These are phyloP conservation scores for Blastomyces silverae DNA, from an alignment of 2,329 filamentous ascomycete genomes.

Conservation along the genomic window DNA sequence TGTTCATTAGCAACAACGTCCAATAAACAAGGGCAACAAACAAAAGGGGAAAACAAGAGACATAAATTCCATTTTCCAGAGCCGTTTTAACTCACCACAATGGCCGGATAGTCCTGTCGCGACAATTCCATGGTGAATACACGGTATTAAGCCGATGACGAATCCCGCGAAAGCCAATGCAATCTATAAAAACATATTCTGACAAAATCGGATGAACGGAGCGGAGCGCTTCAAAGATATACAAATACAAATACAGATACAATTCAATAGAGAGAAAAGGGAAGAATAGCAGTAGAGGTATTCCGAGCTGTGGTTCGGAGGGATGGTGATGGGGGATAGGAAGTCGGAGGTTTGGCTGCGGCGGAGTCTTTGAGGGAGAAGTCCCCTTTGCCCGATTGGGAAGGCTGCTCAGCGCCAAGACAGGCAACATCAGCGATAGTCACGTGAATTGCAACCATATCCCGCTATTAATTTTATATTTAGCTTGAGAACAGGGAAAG, in stretches of 20 bases:
- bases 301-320: background rate
- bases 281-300: too few species aligned
- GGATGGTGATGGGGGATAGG: background rate
- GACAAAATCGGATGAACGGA: background rate
- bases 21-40: background rate
- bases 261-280: background rate
- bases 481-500: background rate
- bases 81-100: conserved; percentile 65
- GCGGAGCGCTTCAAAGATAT: background rate
- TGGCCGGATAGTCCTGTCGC: conserved; percentile 83
- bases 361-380: background rate
- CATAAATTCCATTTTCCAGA: background rate
- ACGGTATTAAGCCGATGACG: conserved; percentile 8
- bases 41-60: background rate
- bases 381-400: conserved; percentile 22
- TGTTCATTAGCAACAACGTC: conserved; percentile 13
- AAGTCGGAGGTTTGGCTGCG: conserved; percentile 3
- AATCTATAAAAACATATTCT: conserved; percentile 11
- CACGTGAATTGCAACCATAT: too few species aligned
- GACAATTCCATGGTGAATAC: conserved; percentile 60
- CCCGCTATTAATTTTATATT: too few species aligned
- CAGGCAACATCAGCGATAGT: conserved; percentile 10
- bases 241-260: background rate
- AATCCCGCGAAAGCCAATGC: background rate
- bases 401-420: conserved; percentile 7